phyloP scores from a whole-genome alignment of 2,329 filamentous ascomycete species.

The Exophiala sp. region DNA sequence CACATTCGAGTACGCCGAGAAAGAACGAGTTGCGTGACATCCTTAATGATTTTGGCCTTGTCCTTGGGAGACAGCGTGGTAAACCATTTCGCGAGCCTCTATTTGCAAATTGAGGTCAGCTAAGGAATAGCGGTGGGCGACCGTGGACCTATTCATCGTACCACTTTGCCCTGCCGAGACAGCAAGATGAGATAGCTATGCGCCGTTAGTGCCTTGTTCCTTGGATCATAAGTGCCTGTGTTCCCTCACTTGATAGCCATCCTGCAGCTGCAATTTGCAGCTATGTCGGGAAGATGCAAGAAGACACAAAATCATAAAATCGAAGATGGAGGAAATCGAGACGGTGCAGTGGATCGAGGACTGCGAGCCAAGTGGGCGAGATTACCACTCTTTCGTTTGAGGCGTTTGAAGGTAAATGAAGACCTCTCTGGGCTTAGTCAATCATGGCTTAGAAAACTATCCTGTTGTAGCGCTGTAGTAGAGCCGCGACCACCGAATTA shows the following conservation, averaged over 20 bases:
- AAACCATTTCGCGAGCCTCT: conserved; percentile 99
- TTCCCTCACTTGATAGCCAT: conserved; percentile 53
- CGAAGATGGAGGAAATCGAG: not conserved
- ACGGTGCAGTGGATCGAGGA: not conserved
- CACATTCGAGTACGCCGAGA: conserved; percentile 97
- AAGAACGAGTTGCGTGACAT: conserved; percentile 95
- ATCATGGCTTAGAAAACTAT: too few relatives aligned
- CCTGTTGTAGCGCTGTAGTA: too few relatives aligned
- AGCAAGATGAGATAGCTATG: conserved; percentile 91
- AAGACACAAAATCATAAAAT: not conserved
- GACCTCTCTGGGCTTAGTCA: too few relatives aligned
- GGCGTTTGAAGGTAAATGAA: too few relatives aligned
- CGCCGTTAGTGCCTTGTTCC: conserved; percentile 14
- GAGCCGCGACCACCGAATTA: too few relatives aligned
- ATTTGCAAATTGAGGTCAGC: conserved; percentile 32
- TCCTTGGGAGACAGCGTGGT: conserved; percentile 95
- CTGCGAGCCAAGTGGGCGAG: not conserved
- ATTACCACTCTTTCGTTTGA: not conserved
- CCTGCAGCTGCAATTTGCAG: conserved; percentile 11
- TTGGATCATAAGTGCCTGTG: not conserved
- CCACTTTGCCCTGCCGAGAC: conserved; percentile 97
- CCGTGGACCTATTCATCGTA: conserved; percentile 50
- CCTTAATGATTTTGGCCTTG: conserved; percentile 99
- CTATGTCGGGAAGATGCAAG: not conserved
- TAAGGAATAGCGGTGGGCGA: conserved; percentile 35